Evolutionary conservation across 2,329 filamentous ascomycete genomes (phyloP).

Genomic region (Verticillium nubilum): DNA sequence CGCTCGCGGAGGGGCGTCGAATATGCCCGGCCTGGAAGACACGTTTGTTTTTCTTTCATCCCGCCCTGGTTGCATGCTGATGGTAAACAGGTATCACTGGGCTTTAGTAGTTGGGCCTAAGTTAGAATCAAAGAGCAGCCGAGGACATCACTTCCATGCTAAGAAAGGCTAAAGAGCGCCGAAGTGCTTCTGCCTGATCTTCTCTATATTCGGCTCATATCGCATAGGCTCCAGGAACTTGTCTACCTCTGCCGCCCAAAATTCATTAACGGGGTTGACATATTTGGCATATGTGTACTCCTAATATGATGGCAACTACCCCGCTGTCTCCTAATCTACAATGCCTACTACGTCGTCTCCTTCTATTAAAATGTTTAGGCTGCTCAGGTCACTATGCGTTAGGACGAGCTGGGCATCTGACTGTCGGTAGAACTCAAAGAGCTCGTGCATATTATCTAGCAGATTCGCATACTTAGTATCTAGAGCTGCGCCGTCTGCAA

Average conservation of each 20-base stretch:
- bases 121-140: constrained; percentile 11
- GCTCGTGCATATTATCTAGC: not conserved
- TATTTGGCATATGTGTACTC: constrained; percentile 23
- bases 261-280: constrained; percentile 24
- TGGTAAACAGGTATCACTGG: constrained; percentile 27
- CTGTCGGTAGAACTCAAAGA: not conserved
- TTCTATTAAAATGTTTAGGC: constrained; percentile 34
- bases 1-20: constrained; percentile 10
- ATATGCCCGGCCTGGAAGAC: constrained; percentile 14
- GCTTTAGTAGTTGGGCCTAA: constrained; percentile 32
- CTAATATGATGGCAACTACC: constrained; percentile 27
- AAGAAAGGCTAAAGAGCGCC: constrained; percentile 19
- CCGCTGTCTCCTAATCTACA: constrained; percentile 27
- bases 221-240: constrained; percentile 30
- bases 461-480: too few species aligned
- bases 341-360: constrained; percentile 38
- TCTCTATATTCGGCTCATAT: constrained; percentile 33
- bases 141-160: constrained; percentile 24
- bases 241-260: constrained; percentile 23
- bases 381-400: constrained; percentile 40
- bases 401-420: constrained; percentile 26
- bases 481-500: not conserved
- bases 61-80: not conserved
- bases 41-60: constrained; percentile 5
- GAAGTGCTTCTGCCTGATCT: constrained; percentile 22